Evolutionary conservation across 306 rosid genomes (phyloP), one percentile per base, ranked within the genome.

Genomic region (Corylus avellana): DNA sequence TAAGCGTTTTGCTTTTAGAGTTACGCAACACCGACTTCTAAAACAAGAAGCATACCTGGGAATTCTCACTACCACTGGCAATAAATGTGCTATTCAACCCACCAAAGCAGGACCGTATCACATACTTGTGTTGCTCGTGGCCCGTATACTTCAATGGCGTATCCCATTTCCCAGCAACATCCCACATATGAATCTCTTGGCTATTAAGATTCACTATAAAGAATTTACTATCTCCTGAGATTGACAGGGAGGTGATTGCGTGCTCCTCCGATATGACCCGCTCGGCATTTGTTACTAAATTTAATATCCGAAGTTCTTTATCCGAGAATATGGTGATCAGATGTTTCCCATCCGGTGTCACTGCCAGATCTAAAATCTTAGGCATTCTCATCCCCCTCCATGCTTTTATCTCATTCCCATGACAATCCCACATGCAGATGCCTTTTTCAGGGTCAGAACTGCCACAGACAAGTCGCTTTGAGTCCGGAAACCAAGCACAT

Each of bases 111-210:
- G 97, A 92, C 75, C 98, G 86, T 67, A 95, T 95, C 71, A 92
- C 97, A 62, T 92, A 92, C 82, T 89, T 90, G 86, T 81, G 75
- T 82, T 95, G 97, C 87, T 79, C 51, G 77, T 91, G 93, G 79
- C 93, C 93, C 49, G 76, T 67, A 72, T 70, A 91, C 77, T 79
- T 86, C 82, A 79, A 79, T 56, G 93, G 96, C 72, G 81, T 85
- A 55, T 85, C 84, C 97, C 90, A 90, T 68, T 90, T 79, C 73
- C 92, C 90, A 0, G 87, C 91, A 77, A 94, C 85, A 78, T 92
- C 95, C 97, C 98, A 94, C 98, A 92, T 86, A 82, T 91, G 98
- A 74, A 92, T 89, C 86, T 91, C 98, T 82, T 92, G 92, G 84
- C 93, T 90, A 81, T 92, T 94, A 13, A 94, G 93, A 81, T 91